Conservation (phyloP, 1,284 basidiomycete genomes). For the Puccinia novopanici region DNA sequence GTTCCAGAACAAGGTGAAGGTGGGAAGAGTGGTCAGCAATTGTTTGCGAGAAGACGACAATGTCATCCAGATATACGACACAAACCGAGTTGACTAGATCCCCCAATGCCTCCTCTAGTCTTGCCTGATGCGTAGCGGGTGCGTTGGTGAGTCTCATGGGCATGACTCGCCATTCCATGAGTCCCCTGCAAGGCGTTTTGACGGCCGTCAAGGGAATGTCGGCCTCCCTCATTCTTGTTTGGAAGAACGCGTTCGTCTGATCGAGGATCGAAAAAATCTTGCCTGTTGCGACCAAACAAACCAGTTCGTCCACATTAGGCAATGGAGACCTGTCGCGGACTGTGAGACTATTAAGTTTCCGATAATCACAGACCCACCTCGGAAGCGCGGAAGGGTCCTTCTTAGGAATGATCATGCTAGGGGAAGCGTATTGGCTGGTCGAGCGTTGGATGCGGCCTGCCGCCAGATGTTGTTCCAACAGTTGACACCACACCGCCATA, state of each 20-base stretch:
- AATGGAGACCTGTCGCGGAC: constrained; percentile 49
- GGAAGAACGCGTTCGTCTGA: constrained; percentile 52
- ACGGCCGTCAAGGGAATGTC: constrained; percentile 53
- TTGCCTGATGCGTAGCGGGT: constrained; percentile 55
- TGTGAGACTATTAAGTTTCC: background rate
- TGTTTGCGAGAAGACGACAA: too few relatives aligned
- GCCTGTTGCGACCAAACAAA: constrained; percentile 45
- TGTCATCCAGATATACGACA: too few relatives aligned
- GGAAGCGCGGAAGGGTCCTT: constrained; percentile 52
- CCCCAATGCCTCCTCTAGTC: too few relatives aligned
- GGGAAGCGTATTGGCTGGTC: constrained; percentile 12
- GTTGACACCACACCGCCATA: background rate
- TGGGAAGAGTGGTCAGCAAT: too few relatives aligned
- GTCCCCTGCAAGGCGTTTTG: constrained; percentile 34
- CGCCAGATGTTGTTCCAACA: background rate
- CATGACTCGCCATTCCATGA: constrained; percentile 30
- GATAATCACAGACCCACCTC: constrained; percentile 48
- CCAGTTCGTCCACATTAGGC: constrained; percentile 53
- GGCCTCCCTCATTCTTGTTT: too few relatives aligned
- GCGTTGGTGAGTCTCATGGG: too few relatives aligned
- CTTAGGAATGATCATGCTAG: constrained; percentile 36
- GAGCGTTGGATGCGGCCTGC: background rate
- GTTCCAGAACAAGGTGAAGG: too few relatives aligned
- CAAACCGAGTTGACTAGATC: too few relatives aligned
- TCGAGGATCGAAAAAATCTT: constrained; percentile 53